These are phyloP conservation scores for Metroxylon sagu DNA, from an alignment of 176 grass and related monocot genomes.

Conservation along the genomic window DNA sequence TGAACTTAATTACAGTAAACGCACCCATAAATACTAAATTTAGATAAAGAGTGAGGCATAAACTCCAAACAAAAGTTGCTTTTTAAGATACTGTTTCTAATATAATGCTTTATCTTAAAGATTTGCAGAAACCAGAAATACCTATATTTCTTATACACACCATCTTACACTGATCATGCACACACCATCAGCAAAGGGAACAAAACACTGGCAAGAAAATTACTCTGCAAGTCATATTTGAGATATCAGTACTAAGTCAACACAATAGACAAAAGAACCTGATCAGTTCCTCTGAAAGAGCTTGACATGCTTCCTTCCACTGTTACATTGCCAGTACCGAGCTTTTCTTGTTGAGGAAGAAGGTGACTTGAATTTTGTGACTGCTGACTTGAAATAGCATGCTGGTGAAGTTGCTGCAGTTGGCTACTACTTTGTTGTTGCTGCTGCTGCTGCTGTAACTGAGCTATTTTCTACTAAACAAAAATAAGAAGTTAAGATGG, in stretches of 20 bases:
- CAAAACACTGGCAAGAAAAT: neutral
- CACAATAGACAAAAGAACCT: slow-evolving; percentile 24
- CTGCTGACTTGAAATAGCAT: slow-evolving; percentile 58
- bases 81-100: no score
- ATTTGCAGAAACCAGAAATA: no score
- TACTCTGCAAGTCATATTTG: neutral
- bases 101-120: no score
- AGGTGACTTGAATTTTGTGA: slow-evolving; percentile 64
- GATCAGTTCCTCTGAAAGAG: slow-evolving; percentile 47
- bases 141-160: no score
- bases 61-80: no score
- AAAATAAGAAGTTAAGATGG: slow-evolving; percentile 48
- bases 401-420: slow-evolving; percentile 56
- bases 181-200: no score
- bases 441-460: slow-evolving; percentile 37
- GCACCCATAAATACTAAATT: no score
- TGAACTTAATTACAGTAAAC: no score
- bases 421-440: slow-evolving; percentile 45
- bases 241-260: no score
- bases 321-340: slow-evolving; percentile 44
- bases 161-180: no score
- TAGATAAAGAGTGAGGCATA: no score
- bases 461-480: slow-evolving; percentile 86
- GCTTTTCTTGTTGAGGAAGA: slow-evolving; percentile 53
- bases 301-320: slow-evolving; percentile 51